Evolutionary conservation across 805 yeast species (phyloP).

Genomic region (Pichia sporocuriosa): DNA sequence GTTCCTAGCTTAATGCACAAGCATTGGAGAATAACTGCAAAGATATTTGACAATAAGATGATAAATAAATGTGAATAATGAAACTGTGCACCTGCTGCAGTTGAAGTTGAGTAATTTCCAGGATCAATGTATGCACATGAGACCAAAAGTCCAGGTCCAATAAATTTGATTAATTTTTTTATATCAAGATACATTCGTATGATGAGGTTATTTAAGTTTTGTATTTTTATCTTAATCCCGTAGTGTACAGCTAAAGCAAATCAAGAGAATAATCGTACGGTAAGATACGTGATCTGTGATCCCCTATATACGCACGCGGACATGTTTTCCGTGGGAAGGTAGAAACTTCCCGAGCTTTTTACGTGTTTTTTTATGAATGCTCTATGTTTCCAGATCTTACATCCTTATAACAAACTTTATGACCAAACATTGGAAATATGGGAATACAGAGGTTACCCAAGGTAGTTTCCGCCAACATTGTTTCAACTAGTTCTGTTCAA

Average conservation of each 20-base stretch:
- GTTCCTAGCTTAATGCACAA: conserved; percentile 82
- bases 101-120: conserved; percentile 88
- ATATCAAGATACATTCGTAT: conserved; percentile 15
- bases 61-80: conserved; percentile 68
- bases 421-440: conserved; percentile 6
- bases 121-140: conserved; percentile 93
- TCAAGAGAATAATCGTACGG: too few species aligned
- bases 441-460: conserved; percentile 21
- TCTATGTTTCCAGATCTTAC: too few species aligned
- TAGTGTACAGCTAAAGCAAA: too few species aligned
- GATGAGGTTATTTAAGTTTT: too few species aligned
- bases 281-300: too few species aligned
- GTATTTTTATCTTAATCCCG: too few species aligned
- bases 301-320: too few species aligned
- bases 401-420: too few species aligned
- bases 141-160: conserved; percentile 86
- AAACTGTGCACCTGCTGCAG: conserved; percentile 78
- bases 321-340: too few species aligned
- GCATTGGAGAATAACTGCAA: conserved; percentile 78
- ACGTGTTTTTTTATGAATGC: too few species aligned
- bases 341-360: too few species aligned
- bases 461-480: conserved; percentile 18
- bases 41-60: conserved; percentile 67
- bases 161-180: conserved; percentile 53
- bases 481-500: conserved; percentile 28